A percentile compares a stretch with the other conserved stretches of the same genome.
Conservation (phyloP, 805 yeast species). For the Kluyveromyces nonfermentans region DNA sequence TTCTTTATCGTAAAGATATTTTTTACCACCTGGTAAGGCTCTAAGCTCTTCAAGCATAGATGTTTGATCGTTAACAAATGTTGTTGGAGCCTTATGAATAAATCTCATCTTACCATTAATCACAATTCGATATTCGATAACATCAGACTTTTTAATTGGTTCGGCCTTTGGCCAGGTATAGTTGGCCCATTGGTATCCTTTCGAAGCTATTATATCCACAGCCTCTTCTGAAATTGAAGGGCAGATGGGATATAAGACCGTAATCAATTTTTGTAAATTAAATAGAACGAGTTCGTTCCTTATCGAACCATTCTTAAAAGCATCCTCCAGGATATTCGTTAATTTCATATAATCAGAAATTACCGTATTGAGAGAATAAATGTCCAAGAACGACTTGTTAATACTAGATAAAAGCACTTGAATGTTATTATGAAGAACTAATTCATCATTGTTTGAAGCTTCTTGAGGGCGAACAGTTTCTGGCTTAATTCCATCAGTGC, state of each 20-base stretch:
- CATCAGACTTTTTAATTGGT: constrained; percentile 30
- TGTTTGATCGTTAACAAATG: constrained; percentile 30
- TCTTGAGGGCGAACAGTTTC: constrained; percentile 9
- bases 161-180: constrained; percentile 58
- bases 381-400: constrained; percentile 48
- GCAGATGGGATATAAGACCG: constrained; percentile 67
- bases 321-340: constrained; percentile 42
- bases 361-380: constrained; percentile 68
- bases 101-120: constrained; percentile 65
- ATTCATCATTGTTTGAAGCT: constrained; percentile 36
- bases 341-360: constrained; percentile 86
- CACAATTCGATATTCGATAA: constrained; percentile 45
- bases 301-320: constrained; percentile 31
- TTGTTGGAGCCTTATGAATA: constrained; percentile 30
- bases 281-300: constrained; percentile 36
- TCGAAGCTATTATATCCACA: constrained; percentile 41
- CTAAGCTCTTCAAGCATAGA: constrained; percentile 32
- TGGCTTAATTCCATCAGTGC: constrained; percentile 4
- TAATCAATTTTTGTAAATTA: constrained; percentile 43
- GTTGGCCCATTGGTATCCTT: constrained; percentile 12
- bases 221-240: constrained; percentile 81
- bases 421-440: constrained; percentile 46
- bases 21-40: constrained; percentile 30
- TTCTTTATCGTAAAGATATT: constrained; percentile 33
- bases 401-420: constrained; percentile 41